Conservation (phyloP, 208 protist species). For the Acanthamoeba castellanii region DNA sequence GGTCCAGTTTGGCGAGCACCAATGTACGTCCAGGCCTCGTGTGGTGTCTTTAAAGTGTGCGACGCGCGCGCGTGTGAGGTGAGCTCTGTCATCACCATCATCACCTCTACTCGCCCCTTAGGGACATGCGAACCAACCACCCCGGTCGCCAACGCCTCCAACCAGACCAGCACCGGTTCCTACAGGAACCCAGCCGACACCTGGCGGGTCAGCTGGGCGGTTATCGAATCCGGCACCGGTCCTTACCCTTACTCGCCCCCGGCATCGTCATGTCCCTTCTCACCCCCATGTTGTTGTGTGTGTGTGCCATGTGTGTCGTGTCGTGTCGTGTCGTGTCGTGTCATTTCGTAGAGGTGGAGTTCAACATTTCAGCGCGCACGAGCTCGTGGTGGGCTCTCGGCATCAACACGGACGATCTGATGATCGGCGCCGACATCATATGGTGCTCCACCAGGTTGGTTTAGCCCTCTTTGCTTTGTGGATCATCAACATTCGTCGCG, state of each 20-base stretch:
- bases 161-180: neutral
- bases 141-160: neutral
- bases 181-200: constrained; percentile 2
- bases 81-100: neutral
- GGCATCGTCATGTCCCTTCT: neutral
- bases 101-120: neutral
- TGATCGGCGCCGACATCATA: constrained; percentile 53
- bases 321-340: too few relatives aligned
- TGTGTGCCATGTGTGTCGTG: neutral
- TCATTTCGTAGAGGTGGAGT: constrained; percentile 20
- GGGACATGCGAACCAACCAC: neutral
- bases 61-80: too few relatives aligned
- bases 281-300: neutral
- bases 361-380: neutral
- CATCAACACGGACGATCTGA: constrained; percentile 1
- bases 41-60: too few relatives aligned
- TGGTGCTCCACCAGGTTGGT: neutral
- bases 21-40: neutral
- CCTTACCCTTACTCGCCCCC: neutral
- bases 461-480: neutral
- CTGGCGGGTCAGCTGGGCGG: neutral
- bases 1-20: neutral
- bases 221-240: neutral
- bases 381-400: constrained; percentile 2
- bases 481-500: too few relatives aligned